Percentiles rank a stretch among this genome's conserved stretches.
phyloP scores from a whole-genome alignment of 768 basidiomycete species.

The Leccinum broughii region DNA sequence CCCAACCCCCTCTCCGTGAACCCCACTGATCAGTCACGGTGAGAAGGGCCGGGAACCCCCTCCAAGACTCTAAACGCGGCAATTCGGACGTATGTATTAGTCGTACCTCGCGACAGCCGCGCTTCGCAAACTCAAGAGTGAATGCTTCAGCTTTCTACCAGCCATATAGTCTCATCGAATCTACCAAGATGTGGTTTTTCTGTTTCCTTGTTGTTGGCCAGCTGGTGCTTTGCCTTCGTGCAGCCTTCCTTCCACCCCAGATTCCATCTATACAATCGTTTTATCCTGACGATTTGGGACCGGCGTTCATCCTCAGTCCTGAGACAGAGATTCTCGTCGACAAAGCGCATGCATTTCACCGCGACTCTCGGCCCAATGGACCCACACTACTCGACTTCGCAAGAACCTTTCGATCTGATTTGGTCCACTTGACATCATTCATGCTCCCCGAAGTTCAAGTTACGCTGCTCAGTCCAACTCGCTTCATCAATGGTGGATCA shows the following conservation, averaged over 20 bases:
- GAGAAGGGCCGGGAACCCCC: too few species aligned
- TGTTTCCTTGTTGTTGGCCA: neutral
- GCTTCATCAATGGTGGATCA: slow-evolving; percentile 4
- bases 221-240: neutral
- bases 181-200: slow-evolving; percentile 3
- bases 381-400: slow-evolving; percentile 39
- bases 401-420: slow-evolving; percentile 37
- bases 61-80: neutral
- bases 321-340: slow-evolving; percentile 40
- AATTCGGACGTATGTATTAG: neutral
- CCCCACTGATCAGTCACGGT: too few species aligned
- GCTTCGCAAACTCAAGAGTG: neutral
- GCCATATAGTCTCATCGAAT: neutral
- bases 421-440: slow-evolving; percentile 34
- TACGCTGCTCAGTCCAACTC: slow-evolving; percentile 11
- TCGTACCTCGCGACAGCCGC: neutral
- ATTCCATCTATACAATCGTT: slow-evolving; percentile 42
- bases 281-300: slow-evolving; percentile 16
- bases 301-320: slow-evolving; percentile 32
- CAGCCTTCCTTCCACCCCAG: slow-evolving; percentile 27
- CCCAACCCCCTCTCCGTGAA: too few species aligned
- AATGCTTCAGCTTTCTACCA: neutral
- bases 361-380: slow-evolving; percentile 14
- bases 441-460: slow-evolving; percentile 23
- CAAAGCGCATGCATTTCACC: slow-evolving; percentile 18